Evolutionary conservation across 2,329 filamentous ascomycete genomes (phyloP).

Genomic region (Juglanconis oblonga): DNA sequence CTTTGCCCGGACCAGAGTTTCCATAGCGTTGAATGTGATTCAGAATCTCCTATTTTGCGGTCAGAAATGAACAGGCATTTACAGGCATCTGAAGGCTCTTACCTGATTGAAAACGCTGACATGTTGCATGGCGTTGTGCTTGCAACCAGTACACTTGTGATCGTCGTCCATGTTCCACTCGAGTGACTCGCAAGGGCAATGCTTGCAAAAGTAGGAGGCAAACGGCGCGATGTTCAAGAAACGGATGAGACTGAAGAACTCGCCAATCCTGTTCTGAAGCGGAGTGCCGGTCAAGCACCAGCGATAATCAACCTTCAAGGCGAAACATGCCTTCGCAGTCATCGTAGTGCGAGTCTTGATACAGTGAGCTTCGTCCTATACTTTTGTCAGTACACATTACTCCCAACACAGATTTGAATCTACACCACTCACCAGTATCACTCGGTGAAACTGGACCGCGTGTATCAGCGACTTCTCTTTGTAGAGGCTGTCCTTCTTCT

Average conservation of each 20-base stretch:
- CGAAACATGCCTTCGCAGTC: slow-evolving; percentile 93
- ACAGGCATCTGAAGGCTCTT: neutral
- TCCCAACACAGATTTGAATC: too few relatives aligned
- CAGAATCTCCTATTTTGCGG: slow-evolving; percentile 73
- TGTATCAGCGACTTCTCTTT: slow-evolving; percentile 82
- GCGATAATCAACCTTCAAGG: slow-evolving; percentile 80
- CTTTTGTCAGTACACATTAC: neutral
- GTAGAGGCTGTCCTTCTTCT: slow-evolving; percentile 72
- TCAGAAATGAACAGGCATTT: slow-evolving; percentile 60
- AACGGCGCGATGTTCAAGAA: slow-evolving; percentile 89
- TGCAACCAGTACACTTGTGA: slow-evolving; percentile 69
- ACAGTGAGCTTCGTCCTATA: slow-evolving; percentile 70
- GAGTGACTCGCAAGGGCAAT: slow-evolving; percentile 74
- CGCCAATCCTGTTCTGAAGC: slow-evolving; percentile 93
- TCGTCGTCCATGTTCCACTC: slow-evolving; percentile 79
- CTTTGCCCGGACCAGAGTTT: slow-evolving; percentile 58
- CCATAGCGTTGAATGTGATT: slow-evolving; percentile 72
- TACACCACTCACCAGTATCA: slow-evolving; percentile 58
- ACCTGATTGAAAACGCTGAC: slow-evolving; percentile 53
- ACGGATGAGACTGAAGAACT: slow-evolving; percentile 91
- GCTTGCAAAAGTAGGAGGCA: slow-evolving; percentile 90
- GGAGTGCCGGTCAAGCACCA: slow-evolving; percentile 97
- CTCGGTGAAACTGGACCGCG: slow-evolving; percentile 79
- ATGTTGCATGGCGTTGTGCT: slow-evolving; percentile 47
- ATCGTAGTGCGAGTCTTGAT: slow-evolving; percentile 89